Evolutionary conservation across 129 eudicot species (phyloP).

Genomic region (Artemisia tridentata): DNA sequence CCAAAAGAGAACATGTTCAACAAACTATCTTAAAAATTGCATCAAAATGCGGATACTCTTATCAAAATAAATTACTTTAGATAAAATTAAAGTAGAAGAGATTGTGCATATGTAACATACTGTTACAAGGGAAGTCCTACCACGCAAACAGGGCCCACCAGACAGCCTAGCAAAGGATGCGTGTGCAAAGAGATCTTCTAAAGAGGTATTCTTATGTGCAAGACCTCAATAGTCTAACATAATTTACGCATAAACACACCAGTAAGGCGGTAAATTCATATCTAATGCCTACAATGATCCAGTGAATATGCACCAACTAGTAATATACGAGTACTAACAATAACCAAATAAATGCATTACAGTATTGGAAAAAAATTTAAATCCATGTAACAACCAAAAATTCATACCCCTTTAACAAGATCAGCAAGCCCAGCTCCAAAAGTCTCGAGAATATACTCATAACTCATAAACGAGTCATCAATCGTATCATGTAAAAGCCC

Average conservation of each 20-base stretch:
- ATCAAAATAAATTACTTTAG: no score
- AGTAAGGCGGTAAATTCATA: background rate
- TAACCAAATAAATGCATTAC: background rate
- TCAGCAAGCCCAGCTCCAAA: constrained; percentile 83
- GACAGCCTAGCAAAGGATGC: background rate
- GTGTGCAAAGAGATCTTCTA: background rate
- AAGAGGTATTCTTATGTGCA: background rate
- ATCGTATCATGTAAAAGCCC: constrained; percentile 92
- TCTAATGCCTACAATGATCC: constrained; percentile 10
- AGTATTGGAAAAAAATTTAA: background rate
- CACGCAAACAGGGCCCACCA: background rate
- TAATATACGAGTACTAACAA: background rate
- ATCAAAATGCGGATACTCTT: no score
- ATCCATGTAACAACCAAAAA: background rate
- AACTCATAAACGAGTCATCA: constrained; percentile 74
- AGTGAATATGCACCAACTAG: background rate
- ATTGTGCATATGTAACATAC: no score
- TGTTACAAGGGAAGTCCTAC: no score
- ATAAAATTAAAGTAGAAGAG: no score
- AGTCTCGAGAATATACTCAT: constrained; percentile 46
- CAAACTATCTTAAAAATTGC: no score
- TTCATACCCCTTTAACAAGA: constrained; percentile 73
- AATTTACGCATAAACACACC: background rate
- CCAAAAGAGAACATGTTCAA: no score
- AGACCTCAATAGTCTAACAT: background rate